These are phyloP conservation scores for Globisporangium spiculum DNA, from an alignment of 352 stramenopile genomes.

Conservation along the genomic window DNA sequence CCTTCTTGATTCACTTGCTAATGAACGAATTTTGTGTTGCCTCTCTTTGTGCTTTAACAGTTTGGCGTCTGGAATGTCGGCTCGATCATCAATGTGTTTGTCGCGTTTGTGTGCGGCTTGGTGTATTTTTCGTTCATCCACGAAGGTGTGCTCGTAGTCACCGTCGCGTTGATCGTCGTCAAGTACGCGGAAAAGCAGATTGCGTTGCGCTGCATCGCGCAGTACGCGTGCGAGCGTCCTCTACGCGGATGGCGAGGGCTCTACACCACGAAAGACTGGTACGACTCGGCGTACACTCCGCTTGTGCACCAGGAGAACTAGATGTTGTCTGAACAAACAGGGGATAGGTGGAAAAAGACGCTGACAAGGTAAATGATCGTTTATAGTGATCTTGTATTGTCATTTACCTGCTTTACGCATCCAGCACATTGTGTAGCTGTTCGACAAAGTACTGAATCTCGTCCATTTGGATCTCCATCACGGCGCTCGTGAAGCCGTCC, in stretches of 20 bases:
- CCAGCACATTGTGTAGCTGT: slow-evolving; percentile 91
- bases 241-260: slow-evolving; percentile 74
- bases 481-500: slow-evolving; percentile 95
- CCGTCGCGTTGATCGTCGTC: slow-evolving; percentile 44
- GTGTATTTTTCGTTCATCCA: slow-evolving; percentile 66
- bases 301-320: slow-evolving; percentile 71
- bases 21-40: neutral
- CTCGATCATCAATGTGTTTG: slow-evolving; percentile 67
- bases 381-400: neutral
- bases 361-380: neutral
- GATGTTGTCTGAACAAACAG: neutral
- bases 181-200: slow-evolving; percentile 76
- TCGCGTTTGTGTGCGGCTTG: slow-evolving; percentile 55
- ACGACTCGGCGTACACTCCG: slow-evolving; percentile 80
- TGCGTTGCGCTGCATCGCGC: slow-evolving; percentile 66
- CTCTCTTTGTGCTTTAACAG: slow-evolving; percentile 3
- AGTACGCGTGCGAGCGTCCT: slow-evolving; percentile 66
- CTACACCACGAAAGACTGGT: slow-evolving; percentile 85
- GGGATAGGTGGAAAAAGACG: too few relatives aligned
- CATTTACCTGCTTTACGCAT: slow-evolving; percentile 45
- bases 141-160: slow-evolving; percentile 63
- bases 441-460: slow-evolving; percentile 96
- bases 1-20: neutral
- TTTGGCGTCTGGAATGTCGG: slow-evolving; percentile 70
- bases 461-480: slow-evolving; percentile 94